Evolutionary conservation across 805 yeast species (phyloP).

Genomic region (Metschnikowia kunwiensis): DNA sequence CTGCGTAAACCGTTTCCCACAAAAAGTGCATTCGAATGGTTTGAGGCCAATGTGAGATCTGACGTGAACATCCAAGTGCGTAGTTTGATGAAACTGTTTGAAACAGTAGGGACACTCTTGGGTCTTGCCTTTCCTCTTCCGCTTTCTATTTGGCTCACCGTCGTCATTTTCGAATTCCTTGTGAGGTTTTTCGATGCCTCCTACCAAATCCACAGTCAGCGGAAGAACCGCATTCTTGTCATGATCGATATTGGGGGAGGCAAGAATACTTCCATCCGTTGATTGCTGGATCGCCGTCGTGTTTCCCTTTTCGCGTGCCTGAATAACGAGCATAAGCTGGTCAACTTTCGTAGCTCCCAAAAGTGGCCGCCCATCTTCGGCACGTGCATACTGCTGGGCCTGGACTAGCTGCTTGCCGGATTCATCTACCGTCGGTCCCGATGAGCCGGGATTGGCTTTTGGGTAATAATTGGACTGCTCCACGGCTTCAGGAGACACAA

Average conservation of each 20-base stretch:
- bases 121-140: conserved; percentile 40
- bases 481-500: conserved; percentile 5
- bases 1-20: conserved; percentile 82
- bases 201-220: conserved; percentile 59
- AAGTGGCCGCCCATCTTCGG: conserved; percentile 65
- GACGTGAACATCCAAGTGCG: conserved; percentile 86
- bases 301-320: conserved; percentile 78
- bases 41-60: conserved; percentile 84
- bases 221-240: conserved; percentile 46
- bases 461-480: conserved; percentile 5
- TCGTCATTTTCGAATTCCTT: conserved; percentile 21
- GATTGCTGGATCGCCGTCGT: conserved; percentile 62
- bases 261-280: conserved; percentile 67
- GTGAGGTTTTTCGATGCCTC: conserved; percentile 70
- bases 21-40: conserved; percentile 75
- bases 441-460: not conserved
- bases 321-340: conserved; percentile 85
- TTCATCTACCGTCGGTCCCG: conserved; percentile 1
- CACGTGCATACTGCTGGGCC: conserved; percentile 44
- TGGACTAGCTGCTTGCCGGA: conserved; percentile 35
- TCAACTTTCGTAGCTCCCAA: conserved; percentile 89
- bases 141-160: conserved; percentile 20
- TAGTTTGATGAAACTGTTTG: conserved; percentile 81
- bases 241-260: conserved; percentile 27
- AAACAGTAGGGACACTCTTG: conserved; percentile 76